Evolutionary conservation across 2,329 filamentous ascomycete species (phyloP), one percentile per base, ranked within the genome.

Genomic region (Cercospora janseana): DNA sequence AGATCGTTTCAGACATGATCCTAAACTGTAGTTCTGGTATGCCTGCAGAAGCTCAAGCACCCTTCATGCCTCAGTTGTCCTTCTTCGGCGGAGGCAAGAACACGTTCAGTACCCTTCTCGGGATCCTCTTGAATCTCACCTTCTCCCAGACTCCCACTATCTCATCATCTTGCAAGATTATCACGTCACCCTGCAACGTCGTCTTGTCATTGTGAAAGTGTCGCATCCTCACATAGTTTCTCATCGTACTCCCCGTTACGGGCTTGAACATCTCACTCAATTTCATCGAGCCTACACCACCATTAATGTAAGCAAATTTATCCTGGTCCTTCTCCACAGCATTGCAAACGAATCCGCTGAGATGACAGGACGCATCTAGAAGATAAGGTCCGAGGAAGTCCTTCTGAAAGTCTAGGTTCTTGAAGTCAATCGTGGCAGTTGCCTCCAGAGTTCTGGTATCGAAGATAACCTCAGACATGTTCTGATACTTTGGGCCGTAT

Each of bases 81-180:
- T n/a, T n/a, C 46, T 78, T 78, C 38, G 76, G 73, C 2, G 80
- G 81, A 43, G 83, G 82, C 54, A 86, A 70, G 61, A 86, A 76
- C 57, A 82, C 74, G 68, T 83, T 81, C 54, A 86, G 72, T 15
- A 82, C 72, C 60, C 79, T 78, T 58, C 82, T 79, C 26, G 82
- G 81, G 41, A 85, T 82, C 52, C 76, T 74, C 64, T 80, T 64
- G 46, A 67, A 64, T 49, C 55, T 55, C 37, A 66, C 58, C 4
- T 59, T 60, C 52, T 66, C 61, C 58, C 66, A 65, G 8, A 64
- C 56, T 2, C 57, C 61, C 29, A 68, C 63, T 31, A 69, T 62
- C 27, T 56, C 55, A 5, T 57, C 61, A n/a, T 61, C 64, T 16
- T 66, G 57, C 29, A 68, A 34, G 3, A 68, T 54, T 44, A 60